Percentiles rank a stretch among this genome's conserved stretches.
phyloP scores from a whole-genome alignment of 1,284 basidiomycete genomes.

The Erythrobasidium hasegawianum region DNA sequence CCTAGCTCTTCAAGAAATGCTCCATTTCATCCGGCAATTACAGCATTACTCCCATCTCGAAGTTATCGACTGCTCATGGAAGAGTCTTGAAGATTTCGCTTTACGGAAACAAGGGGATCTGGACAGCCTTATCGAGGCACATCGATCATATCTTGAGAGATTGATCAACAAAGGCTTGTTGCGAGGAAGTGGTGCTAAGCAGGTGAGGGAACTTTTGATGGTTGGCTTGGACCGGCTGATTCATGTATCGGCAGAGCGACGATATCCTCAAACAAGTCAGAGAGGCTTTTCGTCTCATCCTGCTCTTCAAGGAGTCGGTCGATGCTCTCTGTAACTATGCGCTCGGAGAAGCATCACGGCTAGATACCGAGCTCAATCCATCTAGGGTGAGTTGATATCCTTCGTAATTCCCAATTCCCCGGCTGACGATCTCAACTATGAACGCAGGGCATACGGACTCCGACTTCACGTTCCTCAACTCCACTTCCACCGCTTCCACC shows the following conservation, averaged over 20 bases:
- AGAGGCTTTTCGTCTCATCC: constrained; percentile 69
- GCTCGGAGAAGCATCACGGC: constrained; percentile 70
- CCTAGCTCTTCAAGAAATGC: constrained; percentile 88
- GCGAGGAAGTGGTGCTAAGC: constrained; percentile 45
- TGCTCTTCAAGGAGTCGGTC: constrained; percentile 78
- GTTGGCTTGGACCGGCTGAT: constrained; percentile 15
- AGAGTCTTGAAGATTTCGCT: constrained; percentile 72
- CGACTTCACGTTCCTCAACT: background rate
- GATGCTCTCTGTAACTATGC: constrained; percentile 84
- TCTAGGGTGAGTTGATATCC: constrained; percentile 58
- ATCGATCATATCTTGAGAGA: constrained; percentile 76
- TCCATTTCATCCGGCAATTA: constrained; percentile 91
- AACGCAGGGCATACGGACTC: background rate
- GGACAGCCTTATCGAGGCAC: constrained; percentile 84
- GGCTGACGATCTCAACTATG: no score
- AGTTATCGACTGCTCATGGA: constrained; percentile 95
- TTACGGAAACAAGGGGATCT: constrained; percentile 87
- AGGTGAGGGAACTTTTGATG: no score
- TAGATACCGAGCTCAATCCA: constrained; percentile 66
- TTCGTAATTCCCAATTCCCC: no score
- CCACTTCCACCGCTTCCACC: constrained; percentile 2
- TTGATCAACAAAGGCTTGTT: constrained; percentile 79
- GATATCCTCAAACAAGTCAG: constrained; percentile 69
- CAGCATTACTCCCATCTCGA: constrained; percentile 96
- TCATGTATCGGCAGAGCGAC: no score